These are phyloP conservation scores for Uronychia setigera DNA, from an alignment of 73 alveolate genomes.

Conservation along the genomic window DNA sequence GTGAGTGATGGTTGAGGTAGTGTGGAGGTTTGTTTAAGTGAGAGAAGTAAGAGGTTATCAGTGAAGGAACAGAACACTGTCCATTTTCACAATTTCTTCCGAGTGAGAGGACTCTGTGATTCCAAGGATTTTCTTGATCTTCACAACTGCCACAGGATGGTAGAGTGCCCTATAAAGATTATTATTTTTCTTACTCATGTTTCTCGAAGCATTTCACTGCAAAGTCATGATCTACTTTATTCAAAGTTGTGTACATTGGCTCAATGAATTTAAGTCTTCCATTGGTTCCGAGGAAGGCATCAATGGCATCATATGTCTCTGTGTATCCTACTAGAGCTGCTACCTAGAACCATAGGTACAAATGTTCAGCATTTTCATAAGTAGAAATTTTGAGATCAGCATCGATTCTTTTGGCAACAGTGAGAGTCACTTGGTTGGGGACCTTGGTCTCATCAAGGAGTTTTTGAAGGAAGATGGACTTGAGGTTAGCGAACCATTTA, in stretches of 20 bases:
- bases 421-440: not conserved
- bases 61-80: too few relatives aligned
- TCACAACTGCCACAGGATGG: conserved; percentile 55
- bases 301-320: not conserved
- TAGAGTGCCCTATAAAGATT: too few relatives aligned
- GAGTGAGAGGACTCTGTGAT: too few relatives aligned
- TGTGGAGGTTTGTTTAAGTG: too few relatives aligned
- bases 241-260: conserved; percentile 38
- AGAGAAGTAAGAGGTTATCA: too few relatives aligned
- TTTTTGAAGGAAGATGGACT: conserved; percentile 51
- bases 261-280: conserved; percentile 13
- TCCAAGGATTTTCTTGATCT: conserved; percentile 23
- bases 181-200: conserved; percentile 4
- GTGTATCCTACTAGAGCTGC: not conserved
- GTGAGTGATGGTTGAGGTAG: too few relatives aligned
- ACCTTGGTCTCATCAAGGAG: conserved; percentile 24
- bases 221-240: conserved; percentile 10
- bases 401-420: conserved; percentile 15
- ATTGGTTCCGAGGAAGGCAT: conserved; percentile 4
- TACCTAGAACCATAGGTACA: conserved; percentile 64
- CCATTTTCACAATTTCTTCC: too few relatives aligned
- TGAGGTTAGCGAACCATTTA: conserved; percentile 20
- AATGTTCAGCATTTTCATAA: conserved; percentile 48
- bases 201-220: conserved; percentile 14
- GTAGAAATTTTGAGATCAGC: conserved; percentile 24